Evolutionary conservation across 352 stramenopile species (phyloP).

Genomic region (Globisporangium barbulae): DNA sequence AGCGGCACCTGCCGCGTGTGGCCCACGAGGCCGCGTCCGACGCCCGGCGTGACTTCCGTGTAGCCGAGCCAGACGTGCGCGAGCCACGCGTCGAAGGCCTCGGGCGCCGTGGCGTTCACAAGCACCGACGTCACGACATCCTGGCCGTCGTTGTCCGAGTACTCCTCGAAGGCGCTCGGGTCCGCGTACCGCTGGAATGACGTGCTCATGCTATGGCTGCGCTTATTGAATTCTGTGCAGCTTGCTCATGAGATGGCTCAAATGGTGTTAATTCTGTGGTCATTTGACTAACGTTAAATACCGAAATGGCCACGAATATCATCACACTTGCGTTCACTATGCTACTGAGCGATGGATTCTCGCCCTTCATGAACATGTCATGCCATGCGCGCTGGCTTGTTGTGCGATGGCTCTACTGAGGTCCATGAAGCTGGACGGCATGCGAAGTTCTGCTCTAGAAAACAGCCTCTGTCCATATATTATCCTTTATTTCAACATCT

Average conservation of each 20-base stretch:
- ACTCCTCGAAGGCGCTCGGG: slow-evolving; percentile 33
- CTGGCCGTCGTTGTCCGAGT: slow-evolving; percentile 45
- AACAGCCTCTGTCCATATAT: slow-evolving; percentile 8
- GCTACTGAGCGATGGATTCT: too few relatives aligned
- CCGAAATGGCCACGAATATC: too few relatives aligned
- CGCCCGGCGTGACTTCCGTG: slow-evolving; percentile 40
- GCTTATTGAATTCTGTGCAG: too few relatives aligned
- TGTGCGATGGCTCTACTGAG: not conserved
- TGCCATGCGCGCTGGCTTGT: not conserved
- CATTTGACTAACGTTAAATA: too few relatives aligned
- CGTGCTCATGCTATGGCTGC: slow-evolving; percentile 8
- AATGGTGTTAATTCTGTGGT: too few relatives aligned
- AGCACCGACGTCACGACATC: slow-evolving; percentile 60
- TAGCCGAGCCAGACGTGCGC: slow-evolving; percentile 40
- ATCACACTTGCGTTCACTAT: too few relatives aligned
- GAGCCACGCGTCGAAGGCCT: slow-evolving; percentile 70
- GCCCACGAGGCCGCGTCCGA: slow-evolving; percentile 54
- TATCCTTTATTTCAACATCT: slow-evolving; percentile 14
- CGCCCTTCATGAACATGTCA: too few relatives aligned
- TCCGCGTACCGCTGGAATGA: slow-evolving; percentile 36
- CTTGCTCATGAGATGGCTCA: too few relatives aligned
- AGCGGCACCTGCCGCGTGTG: slow-evolving; percentile 41
- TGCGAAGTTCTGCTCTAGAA: not conserved
- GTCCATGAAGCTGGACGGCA: too few relatives aligned
- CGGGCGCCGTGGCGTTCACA: slow-evolving; percentile 33